Base-by-base conservation (phyloP, 2,329 filamentous ascomycete species). In the Monosporascus sp. region DNA sequence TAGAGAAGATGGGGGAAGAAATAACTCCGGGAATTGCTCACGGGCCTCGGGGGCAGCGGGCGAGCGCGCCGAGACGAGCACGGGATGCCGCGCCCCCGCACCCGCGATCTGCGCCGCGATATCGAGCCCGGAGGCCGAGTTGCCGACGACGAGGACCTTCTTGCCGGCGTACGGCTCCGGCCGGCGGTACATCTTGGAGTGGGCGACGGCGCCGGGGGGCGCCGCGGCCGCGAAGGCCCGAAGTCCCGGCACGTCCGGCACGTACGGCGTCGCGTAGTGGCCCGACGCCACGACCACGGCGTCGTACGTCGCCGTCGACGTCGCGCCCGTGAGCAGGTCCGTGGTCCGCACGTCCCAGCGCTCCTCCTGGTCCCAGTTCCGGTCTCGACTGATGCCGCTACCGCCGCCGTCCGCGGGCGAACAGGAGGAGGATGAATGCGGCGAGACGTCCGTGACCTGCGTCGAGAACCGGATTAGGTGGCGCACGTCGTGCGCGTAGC, bases 101-200 rank as follows among this genome's bases (percentile, higher is more conserved):
- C 78, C 81, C 31, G 31, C 31, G 61, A 97, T 87, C 67, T 97
- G 93, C 2, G 78, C 73, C 17, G 87, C 86, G 61, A 97, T 90
- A 64, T 97, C 93, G 17, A 91, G 72, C 0, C 91, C 93, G 0
- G 90, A 96, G 0, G 91, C 88, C 0, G 87, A 87, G 63, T 90
- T 94, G 9, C 93, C 93, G 0, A 97, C 84, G 0, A 97, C 79
- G 5, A 97, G 70, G 11, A 94, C 88, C 69, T 89, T 95, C 68
- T 88, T 88, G 51, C 74, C 78, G 1, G 67, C 65, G 63, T 86
- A 96, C 0, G 74, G 64, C 18, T 82, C 78, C 0, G 89, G 80
- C 0, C 71, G 78, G 41, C 91, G 85, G 66, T 91, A 97, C 53
- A 84, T 83, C 68, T 94, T 96, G 1, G 91, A 91, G 69, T 94